These are phyloP conservation scores for Clohesyomyces aquaticus DNA, from an alignment of 495 filamentous ascomycete species.

Conservation along the genomic window DNA sequence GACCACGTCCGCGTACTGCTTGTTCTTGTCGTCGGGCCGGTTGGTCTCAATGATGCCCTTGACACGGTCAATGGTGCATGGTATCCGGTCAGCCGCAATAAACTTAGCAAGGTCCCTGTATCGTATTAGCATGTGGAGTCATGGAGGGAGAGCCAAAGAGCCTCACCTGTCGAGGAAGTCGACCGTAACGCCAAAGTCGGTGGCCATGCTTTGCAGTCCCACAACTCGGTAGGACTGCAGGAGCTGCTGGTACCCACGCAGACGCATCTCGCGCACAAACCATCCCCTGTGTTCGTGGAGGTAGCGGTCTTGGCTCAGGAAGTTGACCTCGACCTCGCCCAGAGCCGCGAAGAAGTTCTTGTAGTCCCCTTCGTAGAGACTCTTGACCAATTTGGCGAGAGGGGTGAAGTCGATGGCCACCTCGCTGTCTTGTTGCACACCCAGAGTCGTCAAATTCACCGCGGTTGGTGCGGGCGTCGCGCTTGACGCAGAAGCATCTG, in stretches of 20 bases:
- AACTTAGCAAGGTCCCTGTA: conserved; percentile 90
- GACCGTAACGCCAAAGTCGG: conserved; percentile 91
- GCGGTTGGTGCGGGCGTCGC: conserved; percentile 66
- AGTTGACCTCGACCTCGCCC: conserved; percentile 88
- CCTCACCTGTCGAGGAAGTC: conserved; percentile 91
- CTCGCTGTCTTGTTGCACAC: conserved; percentile 73
- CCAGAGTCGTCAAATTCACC: conserved; percentile 83
- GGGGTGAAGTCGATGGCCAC: conserved; percentile 75
- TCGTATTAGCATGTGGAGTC: conserved; percentile 28
- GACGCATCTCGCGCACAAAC: conserved; percentile 97
- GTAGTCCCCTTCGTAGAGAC: conserved; percentile 90
- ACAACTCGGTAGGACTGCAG: conserved; percentile 99
- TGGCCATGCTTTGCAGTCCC: conserved; percentile 91
- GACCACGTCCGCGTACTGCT: conserved; percentile 96
- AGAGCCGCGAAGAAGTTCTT: conserved; percentile 89
- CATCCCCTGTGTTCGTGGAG: conserved; percentile 90
- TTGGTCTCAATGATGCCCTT: conserved; percentile 98
- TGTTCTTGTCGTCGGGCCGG: conserved; percentile 97
- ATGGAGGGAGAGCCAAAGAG: conserved; percentile 22
- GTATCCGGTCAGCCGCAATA: conserved; percentile 89
- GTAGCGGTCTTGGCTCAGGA: conserved; percentile 91
- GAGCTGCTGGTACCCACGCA: conserved; percentile 92
- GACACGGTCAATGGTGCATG: conserved; percentile 96
- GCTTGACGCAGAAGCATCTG: conserved; percentile 58
- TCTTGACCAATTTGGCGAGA: conserved; percentile 85